Evolutionary conservation across 495 filamentous ascomycete species (phyloP), one percentile per base, ranked within the genome.

Genomic region (Bryoglossum gracile): DNA sequence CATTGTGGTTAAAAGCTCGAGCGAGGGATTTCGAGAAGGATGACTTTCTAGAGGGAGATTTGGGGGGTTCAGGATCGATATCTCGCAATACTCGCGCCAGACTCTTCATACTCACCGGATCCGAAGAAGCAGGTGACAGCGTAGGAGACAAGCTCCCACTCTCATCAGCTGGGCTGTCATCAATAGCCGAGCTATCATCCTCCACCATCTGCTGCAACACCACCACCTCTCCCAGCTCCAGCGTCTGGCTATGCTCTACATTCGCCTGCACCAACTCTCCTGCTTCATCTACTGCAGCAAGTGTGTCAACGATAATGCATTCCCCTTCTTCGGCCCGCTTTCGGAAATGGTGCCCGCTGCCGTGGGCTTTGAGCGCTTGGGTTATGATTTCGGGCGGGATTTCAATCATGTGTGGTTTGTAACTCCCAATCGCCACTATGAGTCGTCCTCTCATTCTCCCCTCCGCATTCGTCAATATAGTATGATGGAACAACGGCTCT

Each of bases 211-310:
- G 62, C 58, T 78, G 78, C 46, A 87, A 67, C 81, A 90, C 88
- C 42, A 91, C 70, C 39, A 95, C 62, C 61, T 94, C 88, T 3
- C 90, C 89, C 4, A 89, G 68, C 72, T 98, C 90, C 5, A 94
- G 84, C 16, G 95, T 69, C 57, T 94, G 81, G 22, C 78, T 72
- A 0, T 82, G 73, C 34, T 68, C 66, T 23, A 97, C 65, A 0
- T 77, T 85, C 0, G 87, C 87, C 56, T 87, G 79, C 22, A 91
- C 83, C 44, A 98, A 68, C 70, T 98, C 92, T 4, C 92, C 92
- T 0, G 91, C 85, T 59, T 96, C 89, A 56, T 82, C 79, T 51
- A 96, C 56, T 46, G 86, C 88, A 3, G 81, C 84, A 14, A 85
- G 79, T 25, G 82, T 87, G 61, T 97, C 91, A 9, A 96, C 91